phyloP scores from a whole-genome alignment of 1,284 basidiomycete species.

The Rhodotorula glutinis region DNA sequence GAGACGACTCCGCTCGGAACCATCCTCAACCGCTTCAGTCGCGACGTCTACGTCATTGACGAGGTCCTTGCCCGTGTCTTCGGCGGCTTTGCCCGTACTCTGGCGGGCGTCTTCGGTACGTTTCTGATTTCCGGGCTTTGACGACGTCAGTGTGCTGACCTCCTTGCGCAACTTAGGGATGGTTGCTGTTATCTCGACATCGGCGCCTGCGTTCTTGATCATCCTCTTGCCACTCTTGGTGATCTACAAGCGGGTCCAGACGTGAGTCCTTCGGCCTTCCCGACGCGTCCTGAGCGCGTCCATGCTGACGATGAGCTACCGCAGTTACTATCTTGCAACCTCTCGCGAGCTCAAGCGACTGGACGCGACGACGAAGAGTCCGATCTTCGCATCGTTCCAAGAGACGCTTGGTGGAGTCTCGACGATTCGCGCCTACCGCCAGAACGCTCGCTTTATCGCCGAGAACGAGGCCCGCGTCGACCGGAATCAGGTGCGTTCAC shows the following conservation, averaged over 20 bases:
- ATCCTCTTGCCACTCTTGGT: conserved; percentile 35
- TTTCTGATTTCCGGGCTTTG: conserved; percentile 44
- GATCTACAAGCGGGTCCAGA: conserved; percentile 59
- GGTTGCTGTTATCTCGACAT: conserved; percentile 68
- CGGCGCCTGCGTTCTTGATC: conserved; percentile 33
- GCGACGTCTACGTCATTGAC: conserved; percentile 89
- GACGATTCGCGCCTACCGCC: conserved; percentile 69
- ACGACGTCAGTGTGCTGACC: background rate
- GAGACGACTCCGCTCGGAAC: conserved; percentile 51
- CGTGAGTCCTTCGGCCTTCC: conserved; percentile 53
- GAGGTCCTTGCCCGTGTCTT: conserved; percentile 69
- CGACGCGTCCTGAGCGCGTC: background rate
- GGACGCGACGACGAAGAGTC: conserved; percentile 83
- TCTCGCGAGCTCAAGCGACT: conserved; percentile 68
- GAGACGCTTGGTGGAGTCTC: conserved; percentile 80
- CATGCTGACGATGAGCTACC: too few relatives aligned
- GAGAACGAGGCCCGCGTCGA: conserved; percentile 77
- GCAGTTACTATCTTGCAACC: conserved; percentile 82
- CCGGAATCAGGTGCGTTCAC: conserved; percentile 55
- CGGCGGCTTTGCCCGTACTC: conserved; percentile 62
- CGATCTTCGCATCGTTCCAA: conserved; percentile 72
- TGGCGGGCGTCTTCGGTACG: conserved; percentile 54
- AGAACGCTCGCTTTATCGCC: conserved; percentile 68
- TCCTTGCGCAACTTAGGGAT: conserved; percentile 54
- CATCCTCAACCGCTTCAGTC: conserved; percentile 81